Base-by-base conservation (phyloP, 257 asterid genomes). In the Nicotiana tomentosiformis region DNA sequence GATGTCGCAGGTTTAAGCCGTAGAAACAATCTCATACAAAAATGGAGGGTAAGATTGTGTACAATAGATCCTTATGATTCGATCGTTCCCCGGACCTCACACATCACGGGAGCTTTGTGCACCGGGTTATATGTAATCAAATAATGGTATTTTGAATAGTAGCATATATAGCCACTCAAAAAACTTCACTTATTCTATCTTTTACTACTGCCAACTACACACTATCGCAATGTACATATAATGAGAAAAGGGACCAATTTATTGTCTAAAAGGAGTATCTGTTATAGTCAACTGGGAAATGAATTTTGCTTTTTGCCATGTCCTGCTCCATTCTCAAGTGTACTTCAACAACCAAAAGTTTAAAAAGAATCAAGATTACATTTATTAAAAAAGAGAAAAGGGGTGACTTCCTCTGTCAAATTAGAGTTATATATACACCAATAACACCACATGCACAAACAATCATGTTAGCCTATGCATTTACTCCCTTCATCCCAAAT, bases 131-230 rank as follows among this genome's bases (percentile, higher is more conserved):
- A 23, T 23, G 58, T 78, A 78, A 32, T 43, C 82, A 33, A 78
- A 78, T 78, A 78, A 78, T 78, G 72, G n/a, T 17, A 78, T 60
- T 60, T 78, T 78, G 82, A 78, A 60, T 61, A 20, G 72, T 78
- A 35, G 82, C 82, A 78, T 20, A 14, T n/a, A 39, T n/a, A 39
- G 56, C 82, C 72, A 60, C 72, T 60, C 60, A 29, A 29, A 78
- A 78, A 37, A 3, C 69, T 79, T 79, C 82, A 79, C 72, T 79
- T 79, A 79, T 37, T 79, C 43, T 58, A 20, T 61, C 26, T 35
- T 79, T 79, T 79, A 79, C 74, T 37, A 79, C 15, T 74, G 12
- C 37, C 82, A 61, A 79, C 82, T 61, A 79, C 26, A 35, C n/a
- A 39, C 14, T 26, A 23, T 10, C 56, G 57, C 35, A 18, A 78